Evolutionary conservation across 1,284 basidiomycete species (phyloP), one percentile per base, ranked within the genome.

Genomic region (Puccinia triticina): DNA sequence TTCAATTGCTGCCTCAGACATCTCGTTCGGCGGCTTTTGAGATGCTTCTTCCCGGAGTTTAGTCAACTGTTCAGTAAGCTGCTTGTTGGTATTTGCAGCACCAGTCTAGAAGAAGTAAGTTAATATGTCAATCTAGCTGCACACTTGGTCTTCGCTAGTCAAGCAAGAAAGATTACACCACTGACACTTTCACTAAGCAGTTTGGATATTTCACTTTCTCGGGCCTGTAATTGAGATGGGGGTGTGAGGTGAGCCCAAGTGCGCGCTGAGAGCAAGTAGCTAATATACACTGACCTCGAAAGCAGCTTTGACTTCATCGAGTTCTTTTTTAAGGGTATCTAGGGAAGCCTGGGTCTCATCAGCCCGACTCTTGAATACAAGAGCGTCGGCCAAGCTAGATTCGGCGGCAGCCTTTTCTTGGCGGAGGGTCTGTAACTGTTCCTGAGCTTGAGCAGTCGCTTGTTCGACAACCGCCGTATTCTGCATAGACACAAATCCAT

Each of bases 321-420:
- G 55, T 53, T 81, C 79, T 40, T 48, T 57, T 29, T 81, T 81
- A 12, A 72, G 32, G 43, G 50, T 26, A 59, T 80, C 77, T 53
- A 80, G 55, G 12, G 77, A 26, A 80, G 77, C 61, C 59, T 81
- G 69, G 26, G 67, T 37, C 61, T 61, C 59, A n/a, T 40, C 57
- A n/a, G 67, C 53, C 37, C 53, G 48, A 32, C 16, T 61, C 53
- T 80, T 72, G 57, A 34, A 53, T 37, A 21, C 29, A 46, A 72
- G 53, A 26, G 77, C 64, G 32, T 81, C 71, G 40, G 71, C 57
- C 43, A 81, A 46, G 23, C 48, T 72, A 40, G 32, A 64, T 64
- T 81, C 71, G 29, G 72, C 18, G 23, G 14, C 46, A 1, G 37
- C 53, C 69, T 81, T 81, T 61, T 81, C 79, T 66, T 81, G 69